These are phyloP conservation scores for Amborella trichopoda DNA, from an alignment of 164 flowering plant genomes.

Conservation along the genomic window DNA sequence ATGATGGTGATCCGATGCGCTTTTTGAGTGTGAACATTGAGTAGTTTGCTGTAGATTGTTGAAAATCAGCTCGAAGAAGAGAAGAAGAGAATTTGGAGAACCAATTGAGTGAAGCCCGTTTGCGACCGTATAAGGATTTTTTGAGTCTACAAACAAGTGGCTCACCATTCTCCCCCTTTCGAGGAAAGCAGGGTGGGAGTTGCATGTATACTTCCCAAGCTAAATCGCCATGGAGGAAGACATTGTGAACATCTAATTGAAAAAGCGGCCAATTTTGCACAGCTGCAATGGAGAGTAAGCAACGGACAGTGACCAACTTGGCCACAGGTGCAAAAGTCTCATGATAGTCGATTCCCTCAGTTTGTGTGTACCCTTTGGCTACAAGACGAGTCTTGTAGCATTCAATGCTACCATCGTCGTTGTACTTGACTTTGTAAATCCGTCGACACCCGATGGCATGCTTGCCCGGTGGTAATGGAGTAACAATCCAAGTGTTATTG, in stretches of 20 bases:
- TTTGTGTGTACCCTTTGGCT: background rate
- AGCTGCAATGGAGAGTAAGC: background rate
- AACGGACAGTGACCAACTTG: background rate
- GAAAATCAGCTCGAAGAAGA: background rate
- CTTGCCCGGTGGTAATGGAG: background rate
- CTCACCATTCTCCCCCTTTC: background rate
- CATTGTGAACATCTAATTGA: background rate
- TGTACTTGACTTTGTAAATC: background rate
- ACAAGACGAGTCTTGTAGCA: background rate
- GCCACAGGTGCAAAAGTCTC: slow-evolving; percentile 4
- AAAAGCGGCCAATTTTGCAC: background rate
- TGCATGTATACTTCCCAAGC: slow-evolving; percentile 3
- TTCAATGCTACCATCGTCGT: slow-evolving; percentile 1
- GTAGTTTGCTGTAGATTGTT: background rate
- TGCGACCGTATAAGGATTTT: background rate
- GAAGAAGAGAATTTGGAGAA: background rate
- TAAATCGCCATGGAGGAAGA: slow-evolving; percentile 1
- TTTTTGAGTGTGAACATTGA: background rate
- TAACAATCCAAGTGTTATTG: background rate
- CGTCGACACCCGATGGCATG: background rate
- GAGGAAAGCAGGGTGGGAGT: background rate
- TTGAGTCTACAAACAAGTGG: background rate
- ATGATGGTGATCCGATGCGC: background rate
- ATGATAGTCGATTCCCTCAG: background rate
- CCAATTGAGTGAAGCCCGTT: background rate